Conservation (phyloP, 352 stramenopile genomes). For the Pythium aristosporum region DNA sequence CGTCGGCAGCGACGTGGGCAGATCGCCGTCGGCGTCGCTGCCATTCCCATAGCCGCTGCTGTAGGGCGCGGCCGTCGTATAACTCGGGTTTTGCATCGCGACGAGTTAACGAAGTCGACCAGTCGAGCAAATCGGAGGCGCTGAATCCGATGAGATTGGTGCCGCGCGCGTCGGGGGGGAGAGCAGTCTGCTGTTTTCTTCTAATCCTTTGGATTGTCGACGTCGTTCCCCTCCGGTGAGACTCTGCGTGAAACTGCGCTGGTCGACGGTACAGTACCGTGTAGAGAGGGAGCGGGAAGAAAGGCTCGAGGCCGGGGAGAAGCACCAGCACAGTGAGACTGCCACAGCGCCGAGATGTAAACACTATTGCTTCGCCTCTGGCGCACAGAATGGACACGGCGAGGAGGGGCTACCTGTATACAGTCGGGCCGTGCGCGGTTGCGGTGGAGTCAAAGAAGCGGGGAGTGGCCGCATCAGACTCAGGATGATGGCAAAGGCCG, state of each 20-base stretch:
- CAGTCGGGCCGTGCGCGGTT: neutral
- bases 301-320: neutral
- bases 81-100: slow-evolving; percentile 27
- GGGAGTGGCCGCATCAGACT: neutral
- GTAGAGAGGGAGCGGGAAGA: neutral
- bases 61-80: slow-evolving; percentile 15
- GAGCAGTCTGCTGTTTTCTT: neutral
- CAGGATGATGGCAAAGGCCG: slow-evolving; percentile 4
- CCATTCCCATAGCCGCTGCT: slow-evolving; percentile 17
- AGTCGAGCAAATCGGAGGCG: neutral
- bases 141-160: slow-evolving; percentile 1
- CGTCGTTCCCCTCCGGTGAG: neutral
- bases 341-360: neutral
- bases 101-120: too few relatives aligned
- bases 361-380: neutral
- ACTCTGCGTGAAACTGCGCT: neutral
- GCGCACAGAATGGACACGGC: neutral
- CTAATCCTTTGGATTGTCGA: neutral
- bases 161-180: neutral
- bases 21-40: slow-evolving; percentile 46
- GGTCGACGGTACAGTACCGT: too few relatives aligned
- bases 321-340: neutral
- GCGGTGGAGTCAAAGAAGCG: too few relatives aligned
- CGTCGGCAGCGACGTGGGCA: slow-evolving; percentile 72
- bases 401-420: neutral